Conservation (phyloP, 2,329 filamentous ascomycete species). For the Alternaria sp. region DNA sequence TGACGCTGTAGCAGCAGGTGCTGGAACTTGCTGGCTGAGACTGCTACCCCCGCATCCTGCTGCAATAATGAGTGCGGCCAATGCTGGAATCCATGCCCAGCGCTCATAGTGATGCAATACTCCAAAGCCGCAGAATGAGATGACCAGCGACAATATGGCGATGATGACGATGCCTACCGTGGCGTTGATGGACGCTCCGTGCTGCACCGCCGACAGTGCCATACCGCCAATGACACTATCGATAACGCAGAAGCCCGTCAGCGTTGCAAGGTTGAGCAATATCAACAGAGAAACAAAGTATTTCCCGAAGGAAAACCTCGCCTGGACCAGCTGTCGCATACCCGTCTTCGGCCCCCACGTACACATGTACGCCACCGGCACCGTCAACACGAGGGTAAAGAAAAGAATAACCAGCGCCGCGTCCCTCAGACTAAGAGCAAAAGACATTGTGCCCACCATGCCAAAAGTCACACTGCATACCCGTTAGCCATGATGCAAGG, state of each 20-base stretch:
- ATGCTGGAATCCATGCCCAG: slow-evolving; percentile 63
- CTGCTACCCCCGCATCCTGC: slow-evolving; percentile 61
- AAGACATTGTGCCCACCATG: slow-evolving; percentile 65
- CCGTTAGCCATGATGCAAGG: background rate
- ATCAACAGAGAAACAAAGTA: slow-evolving; percentile 67
- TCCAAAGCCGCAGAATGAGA: slow-evolving; percentile 67
- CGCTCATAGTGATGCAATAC: slow-evolving; percentile 64
- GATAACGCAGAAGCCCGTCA: slow-evolving; percentile 69
- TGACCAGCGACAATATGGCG: slow-evolving; percentile 61
- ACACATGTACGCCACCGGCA: slow-evolving; percentile 63
- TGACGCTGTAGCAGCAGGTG: slow-evolving; percentile 53
- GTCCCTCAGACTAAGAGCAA: slow-evolving; percentile 63
- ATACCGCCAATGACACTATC: slow-evolving; percentile 67
- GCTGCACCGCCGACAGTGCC: slow-evolving; percentile 44
- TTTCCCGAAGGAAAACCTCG: slow-evolving; percentile 64
- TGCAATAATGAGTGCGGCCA: slow-evolving; percentile 63
- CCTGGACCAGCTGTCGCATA: slow-evolving; percentile 70
- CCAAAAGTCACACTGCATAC: slow-evolving; percentile 63
- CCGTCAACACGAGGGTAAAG: slow-evolving; percentile 63
- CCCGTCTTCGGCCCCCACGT: slow-evolving; percentile 68
- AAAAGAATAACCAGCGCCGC: slow-evolving; percentile 67
- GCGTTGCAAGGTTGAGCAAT: slow-evolving; percentile 67
- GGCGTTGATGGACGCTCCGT: slow-evolving; percentile 54
- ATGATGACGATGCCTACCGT: slow-evolving; percentile 68
- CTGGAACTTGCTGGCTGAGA: slow-evolving; percentile 57